These are phyloP conservation scores for Cutaneotrichosporon sp. DNA, from an alignment of 1,284 basidiomycete species.

Conservation along the genomic window DNA sequence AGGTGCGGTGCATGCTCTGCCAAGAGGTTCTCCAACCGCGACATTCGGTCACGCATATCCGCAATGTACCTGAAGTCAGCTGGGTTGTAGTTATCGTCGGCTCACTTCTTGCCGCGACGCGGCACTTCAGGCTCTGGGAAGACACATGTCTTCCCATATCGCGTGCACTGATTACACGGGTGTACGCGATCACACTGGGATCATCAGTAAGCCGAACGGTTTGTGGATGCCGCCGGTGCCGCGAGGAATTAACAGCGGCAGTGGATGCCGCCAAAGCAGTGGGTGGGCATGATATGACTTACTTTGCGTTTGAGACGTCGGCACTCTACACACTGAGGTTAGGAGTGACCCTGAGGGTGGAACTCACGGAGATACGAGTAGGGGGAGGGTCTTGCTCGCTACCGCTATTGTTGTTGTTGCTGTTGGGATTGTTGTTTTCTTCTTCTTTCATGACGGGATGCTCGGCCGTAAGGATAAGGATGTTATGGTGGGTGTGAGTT, in stretches of 20 bases:
- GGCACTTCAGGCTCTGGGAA: slow-evolving; percentile 17
- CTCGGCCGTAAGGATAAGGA: not conserved
- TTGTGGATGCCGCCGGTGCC: not conserved
- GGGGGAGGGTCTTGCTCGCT: slow-evolving; percentile 2
- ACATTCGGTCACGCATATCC: slow-evolving; percentile 19
- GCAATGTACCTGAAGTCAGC: slow-evolving; percentile 19
- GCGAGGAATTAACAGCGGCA: slow-evolving; percentile 3
- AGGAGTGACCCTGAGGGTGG: not conserved
- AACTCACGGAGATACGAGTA: slow-evolving; percentile 1
- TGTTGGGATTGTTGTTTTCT: no score
- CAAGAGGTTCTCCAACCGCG: slow-evolving; percentile 17
- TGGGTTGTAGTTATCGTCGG: not conserved
- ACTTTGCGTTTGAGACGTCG: slow-evolving; percentile 24
- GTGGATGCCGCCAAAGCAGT: not conserved
- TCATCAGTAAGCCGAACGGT: not conserved
- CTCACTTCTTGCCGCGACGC: slow-evolving; percentile 13
- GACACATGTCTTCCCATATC: slow-evolving; percentile 20
- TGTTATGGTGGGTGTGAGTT: no score
- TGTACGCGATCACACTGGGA: slow-evolving; percentile 20
- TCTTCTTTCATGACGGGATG: slow-evolving; percentile 2
- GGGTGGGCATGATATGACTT: slow-evolving; percentile 6
- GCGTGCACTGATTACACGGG: slow-evolving; percentile 21
- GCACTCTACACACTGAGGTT: slow-evolving; percentile 24
- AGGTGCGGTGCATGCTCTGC: slow-evolving; percentile 11
- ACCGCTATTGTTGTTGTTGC: not conserved